Conservation (phyloP, 257 asterid species). For the Schizonepeta tenuifolia region DNA sequence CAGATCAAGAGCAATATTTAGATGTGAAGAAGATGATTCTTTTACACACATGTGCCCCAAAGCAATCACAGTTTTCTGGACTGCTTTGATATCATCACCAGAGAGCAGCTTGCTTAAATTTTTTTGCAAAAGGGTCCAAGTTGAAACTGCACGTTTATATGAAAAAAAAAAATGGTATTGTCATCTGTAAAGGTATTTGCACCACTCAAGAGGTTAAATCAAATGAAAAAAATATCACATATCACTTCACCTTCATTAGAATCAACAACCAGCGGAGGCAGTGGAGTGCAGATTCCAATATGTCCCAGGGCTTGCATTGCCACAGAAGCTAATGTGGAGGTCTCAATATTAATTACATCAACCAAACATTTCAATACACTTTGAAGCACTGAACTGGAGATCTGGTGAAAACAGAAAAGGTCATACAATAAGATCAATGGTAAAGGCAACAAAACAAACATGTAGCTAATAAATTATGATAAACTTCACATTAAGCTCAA, state of each 20-base stretch:
- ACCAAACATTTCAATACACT: slow-evolving; percentile 76
- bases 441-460: slow-evolving; percentile 25
- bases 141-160: slow-evolving; percentile 56
- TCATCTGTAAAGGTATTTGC: slow-evolving; percentile 16
- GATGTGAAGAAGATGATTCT: slow-evolving; percentile 68
- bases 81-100: slow-evolving; percentile 86
- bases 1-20: slow-evolving; percentile 75
- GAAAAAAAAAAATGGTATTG: slow-evolving; percentile 25
- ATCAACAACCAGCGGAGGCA: slow-evolving; percentile 71
- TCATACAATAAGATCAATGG: slow-evolving; percentile 24
- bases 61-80: slow-evolving; percentile 79
- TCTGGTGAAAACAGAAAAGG: slow-evolving; percentile 52
- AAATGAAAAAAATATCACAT: slow-evolving; percentile 13
- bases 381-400: slow-evolving; percentile 73
- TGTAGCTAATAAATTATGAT: slow-evolving; percentile 12
- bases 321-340: slow-evolving; percentile 74
- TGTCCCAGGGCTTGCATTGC: slow-evolving; percentile 97
- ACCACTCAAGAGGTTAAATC: slow-evolving; percentile 23
- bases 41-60: slow-evolving; percentile 90
- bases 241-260: slow-evolving; percentile 63
- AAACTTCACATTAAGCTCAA: neutral
- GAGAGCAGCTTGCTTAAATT: slow-evolving; percentile 75
- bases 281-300: slow-evolving; percentile 78
- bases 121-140: slow-evolving; percentile 63
- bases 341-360: slow-evolving; percentile 67